Evolutionary conservation across 2,329 filamentous ascomycete species (phyloP), one percentile per base, ranked within the genome.

Genomic region (Monascus ruber): DNA sequence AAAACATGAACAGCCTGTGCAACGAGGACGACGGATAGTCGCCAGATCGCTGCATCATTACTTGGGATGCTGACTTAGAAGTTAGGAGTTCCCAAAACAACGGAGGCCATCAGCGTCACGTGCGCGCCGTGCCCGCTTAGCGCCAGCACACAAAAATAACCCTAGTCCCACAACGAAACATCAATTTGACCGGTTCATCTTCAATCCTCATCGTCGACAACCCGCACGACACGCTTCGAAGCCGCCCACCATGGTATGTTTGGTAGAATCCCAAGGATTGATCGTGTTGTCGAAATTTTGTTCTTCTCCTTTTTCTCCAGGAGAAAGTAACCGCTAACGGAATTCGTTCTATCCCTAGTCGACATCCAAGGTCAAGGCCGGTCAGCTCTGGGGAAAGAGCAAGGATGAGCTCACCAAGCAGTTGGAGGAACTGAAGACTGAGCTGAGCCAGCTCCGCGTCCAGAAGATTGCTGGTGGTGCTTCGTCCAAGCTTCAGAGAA

Each of bases 321-420:
- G 17, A 17, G 17, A 17, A 17, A 17, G 17, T 17, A 17, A 17
- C 17, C 17, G 17, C 17, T 17, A 3, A 17, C 17, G 17, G 17
- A 17, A 17, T 17, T 17, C 17, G 17, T 17, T 17, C 17, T 17
- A 17, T 17, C 17, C 3, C 17, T 57, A 78, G 74, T 79, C 77
- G 68, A 66, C 73, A 62, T 71, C 69, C 58, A 79, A 80, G 79
- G 86, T 98, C 73, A 96, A 95, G 84, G 81, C 89, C 70, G 79
- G 79, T 74, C 79, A 85, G 74, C 86, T 98, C 72, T 96, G 91
- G 91, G 81, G 79, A 76, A 98, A 98, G 86, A 88, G 79, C 83
- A 96, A 96, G 83, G 86, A 94, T 66, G 93, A 98, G 63, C 79
- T 98, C 71, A 79, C 79, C 67, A 94, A 91, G 79, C 87, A 94